phyloP scores from a whole-genome alignment of 106 monocot species.

The Phalaenopsis aphrodite region DNA sequence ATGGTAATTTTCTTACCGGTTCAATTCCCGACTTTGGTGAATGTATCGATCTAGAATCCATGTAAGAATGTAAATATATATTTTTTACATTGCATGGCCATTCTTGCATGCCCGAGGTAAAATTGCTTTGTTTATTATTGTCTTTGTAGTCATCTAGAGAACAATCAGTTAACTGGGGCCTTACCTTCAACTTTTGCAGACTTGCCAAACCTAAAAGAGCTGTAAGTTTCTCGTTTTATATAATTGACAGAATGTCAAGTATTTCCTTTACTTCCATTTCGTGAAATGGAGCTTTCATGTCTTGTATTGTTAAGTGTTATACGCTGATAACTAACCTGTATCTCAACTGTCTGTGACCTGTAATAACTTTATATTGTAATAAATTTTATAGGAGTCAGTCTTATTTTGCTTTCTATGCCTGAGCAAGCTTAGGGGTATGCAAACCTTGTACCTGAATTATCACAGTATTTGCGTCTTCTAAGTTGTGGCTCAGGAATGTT shows the following conservation, averaged over 20 bases:
- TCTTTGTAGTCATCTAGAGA: constrained; percentile 73
- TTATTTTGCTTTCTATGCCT: too few relatives aligned
- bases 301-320: background rate
- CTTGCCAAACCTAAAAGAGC: constrained; percentile 63
- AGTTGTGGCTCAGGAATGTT: too few relatives aligned
- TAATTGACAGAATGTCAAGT: background rate
- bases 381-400: too few relatives aligned
- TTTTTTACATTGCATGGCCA: background rate
- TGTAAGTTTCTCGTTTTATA: constrained; percentile 57
- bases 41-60: constrained; percentile 49
- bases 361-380: too few relatives aligned
- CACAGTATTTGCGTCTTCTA: too few relatives aligned
- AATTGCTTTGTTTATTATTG: background rate
- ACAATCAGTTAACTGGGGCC: constrained; percentile 63
- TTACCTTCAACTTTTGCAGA: constrained; percentile 59
- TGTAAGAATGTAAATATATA: constrained; percentile 35
- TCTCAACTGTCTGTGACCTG: too few relatives aligned
- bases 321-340: background rate
- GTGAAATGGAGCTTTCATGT: background rate
- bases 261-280: constrained; percentile 1
- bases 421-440: too few relatives aligned
- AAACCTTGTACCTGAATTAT: too few relatives aligned
- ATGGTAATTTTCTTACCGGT: constrained; percentile 62
- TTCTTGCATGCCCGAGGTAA: background rate
- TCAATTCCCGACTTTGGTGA: constrained; percentile 79